A percentile compares a stretch with the other conserved stretches of the same genome.
These are phyloP conservation scores for Colletotrichum tamarilloi DNA, from an alignment of 2,329 filamentous ascomycete genomes.

Conservation along the genomic window DNA sequence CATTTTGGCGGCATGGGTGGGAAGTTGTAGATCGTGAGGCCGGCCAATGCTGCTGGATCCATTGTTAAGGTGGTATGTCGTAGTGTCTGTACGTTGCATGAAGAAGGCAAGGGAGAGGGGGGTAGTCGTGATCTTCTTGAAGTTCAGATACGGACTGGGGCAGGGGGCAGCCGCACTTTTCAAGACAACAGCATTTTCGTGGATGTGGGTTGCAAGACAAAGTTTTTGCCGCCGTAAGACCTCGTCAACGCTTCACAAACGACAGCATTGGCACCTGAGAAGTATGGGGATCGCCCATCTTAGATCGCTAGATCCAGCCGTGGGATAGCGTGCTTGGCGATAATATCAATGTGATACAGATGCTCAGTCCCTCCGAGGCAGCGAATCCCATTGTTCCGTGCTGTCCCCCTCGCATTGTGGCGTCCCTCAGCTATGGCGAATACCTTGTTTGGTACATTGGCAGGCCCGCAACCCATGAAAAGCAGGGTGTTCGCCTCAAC, in stretches of 20 bases:
- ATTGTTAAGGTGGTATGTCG: not conserved
- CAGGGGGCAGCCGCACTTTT: not conserved
- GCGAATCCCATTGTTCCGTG: not conserved
- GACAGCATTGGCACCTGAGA: slow-evolving; percentile 3
- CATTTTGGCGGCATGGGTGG: slow-evolving; percentile 40
- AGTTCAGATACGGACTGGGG: not conserved
- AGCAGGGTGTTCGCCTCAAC: not conserved
- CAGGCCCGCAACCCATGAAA: not conserved
- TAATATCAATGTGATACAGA: not conserved
- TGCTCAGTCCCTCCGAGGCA: not conserved
- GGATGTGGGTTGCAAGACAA: not conserved
- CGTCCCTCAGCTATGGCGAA: not conserved
- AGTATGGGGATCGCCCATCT: not conserved
- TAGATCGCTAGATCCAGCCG: not conserved
- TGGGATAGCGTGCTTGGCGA: slow-evolving; percentile 21
- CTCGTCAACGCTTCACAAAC: not conserved
- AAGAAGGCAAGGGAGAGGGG: not conserved
- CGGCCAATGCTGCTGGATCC: slow-evolving; percentile 13
- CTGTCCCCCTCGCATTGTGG: not conserved
- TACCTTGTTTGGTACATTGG: not conserved
- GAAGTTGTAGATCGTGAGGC: slow-evolving; percentile 44
- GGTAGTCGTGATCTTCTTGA: not conserved
- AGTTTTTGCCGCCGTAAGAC: not conserved
- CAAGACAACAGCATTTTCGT: not conserved
- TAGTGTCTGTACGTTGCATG: not conserved